Evolutionary conservation across 768 basidiomycete genomes (phyloP), one percentile per base, ranked within the genome.

Genomic region (Podaxis sp.): DNA sequence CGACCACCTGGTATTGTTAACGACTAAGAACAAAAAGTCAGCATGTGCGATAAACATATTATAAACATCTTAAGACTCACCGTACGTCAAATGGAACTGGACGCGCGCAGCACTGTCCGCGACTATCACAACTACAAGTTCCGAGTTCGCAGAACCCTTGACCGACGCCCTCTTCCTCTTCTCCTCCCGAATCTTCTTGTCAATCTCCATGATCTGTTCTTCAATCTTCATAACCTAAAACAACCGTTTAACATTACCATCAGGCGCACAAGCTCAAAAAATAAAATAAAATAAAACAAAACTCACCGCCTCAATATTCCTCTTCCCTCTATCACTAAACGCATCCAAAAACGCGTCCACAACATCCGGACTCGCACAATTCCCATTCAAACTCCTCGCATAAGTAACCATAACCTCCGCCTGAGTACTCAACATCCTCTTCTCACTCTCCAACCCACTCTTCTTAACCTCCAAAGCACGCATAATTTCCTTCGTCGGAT

Each of bases 21-120:
- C 85, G 57, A 85, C 87, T 85, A 63, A 22, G 53, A 46, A 38
- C 33, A 41, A 54, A 24, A 29, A 50, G 13, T 50, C 22, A 3
- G 25, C 17, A 59, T 12, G 37, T 33, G 43, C 24, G 3, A 54
- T 3, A 25, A 25, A n/a, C 13, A 41, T 12, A 22, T 52, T 25
- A 9, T 9, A 17, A 11, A 12, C 5, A 25, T 36, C 19, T 13
- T 33, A 55, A 33, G 27, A 71, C 82, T 29, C 64, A 85, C 85
- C 75, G 66, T 87, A 88, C 4, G 82, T 81, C 25, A 86, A 67
- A 63, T 75, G 80, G 41, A 89, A 73, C 17, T 80, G 76, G 27
- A 80, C 71, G 1, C 67, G 63, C 0, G 66, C 68, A 9, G 75
- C 70, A 1, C 70, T 68, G 46, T 81, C 79, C 1, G 80, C 66